phyloP scores from a whole-genome alignment of 2,329 filamentous ascomycete genomes.

The Pseudogymnoascus sp. region DNA sequence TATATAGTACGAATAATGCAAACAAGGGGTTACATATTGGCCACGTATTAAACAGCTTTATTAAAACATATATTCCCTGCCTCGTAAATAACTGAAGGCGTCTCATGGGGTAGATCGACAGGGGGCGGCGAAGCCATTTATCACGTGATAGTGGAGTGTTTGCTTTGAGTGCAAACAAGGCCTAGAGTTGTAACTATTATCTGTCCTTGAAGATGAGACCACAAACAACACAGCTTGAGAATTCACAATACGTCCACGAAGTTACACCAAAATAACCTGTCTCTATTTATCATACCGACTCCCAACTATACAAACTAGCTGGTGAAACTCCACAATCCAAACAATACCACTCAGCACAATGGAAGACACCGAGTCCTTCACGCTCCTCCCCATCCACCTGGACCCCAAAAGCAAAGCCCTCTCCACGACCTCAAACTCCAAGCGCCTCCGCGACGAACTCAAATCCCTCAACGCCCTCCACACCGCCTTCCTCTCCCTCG shows the following conservation, averaged over 20 bases:
- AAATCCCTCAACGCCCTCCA: constrained; percentile 70
- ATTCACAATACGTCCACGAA: background rate
- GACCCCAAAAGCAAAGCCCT: constrained; percentile 77
- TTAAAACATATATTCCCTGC: background rate
- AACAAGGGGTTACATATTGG: background rate
- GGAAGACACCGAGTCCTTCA: constrained; percentile 65
- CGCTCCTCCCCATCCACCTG: constrained; percentile 70
- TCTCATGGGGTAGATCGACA: background rate
- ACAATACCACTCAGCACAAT: constrained; percentile 29
- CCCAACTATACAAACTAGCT: background rate
- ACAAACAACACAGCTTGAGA: background rate
- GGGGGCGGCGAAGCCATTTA: background rate
- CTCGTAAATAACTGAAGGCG: background rate
- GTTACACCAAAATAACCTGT: background rate
- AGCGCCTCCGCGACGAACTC: constrained; percentile 56
- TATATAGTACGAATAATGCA: background rate
- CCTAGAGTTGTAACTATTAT: constrained; percentile 1
- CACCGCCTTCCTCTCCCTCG: constrained; percentile 60
- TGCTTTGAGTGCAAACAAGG: background rate
- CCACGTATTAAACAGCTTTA: background rate
- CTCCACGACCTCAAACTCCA: constrained; percentile 36
- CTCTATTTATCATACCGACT: background rate
- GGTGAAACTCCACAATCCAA: background rate
- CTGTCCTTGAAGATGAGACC: constrained; percentile 6
- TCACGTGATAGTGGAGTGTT: background rate